phyloP scores from a whole-genome alignment of 352 stramenopile species.

The Globisporangium megalacanthum region DNA sequence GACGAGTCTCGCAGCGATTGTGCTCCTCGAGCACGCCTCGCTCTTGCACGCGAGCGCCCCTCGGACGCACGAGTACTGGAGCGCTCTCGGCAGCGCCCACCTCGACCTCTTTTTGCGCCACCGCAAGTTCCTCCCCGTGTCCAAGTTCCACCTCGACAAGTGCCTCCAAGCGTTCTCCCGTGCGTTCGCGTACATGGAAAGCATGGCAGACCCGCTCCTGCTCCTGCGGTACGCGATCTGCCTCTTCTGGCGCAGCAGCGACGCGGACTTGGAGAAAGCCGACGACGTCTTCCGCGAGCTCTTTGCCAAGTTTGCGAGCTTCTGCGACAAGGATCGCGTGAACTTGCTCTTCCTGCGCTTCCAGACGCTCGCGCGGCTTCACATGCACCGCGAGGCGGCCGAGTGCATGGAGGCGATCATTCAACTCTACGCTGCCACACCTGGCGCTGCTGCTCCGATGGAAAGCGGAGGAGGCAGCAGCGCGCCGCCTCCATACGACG shows the following conservation, averaged over 20 bases:
- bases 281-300: constrained; percentile 54
- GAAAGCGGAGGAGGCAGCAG: background rate
- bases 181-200: constrained; percentile 60
- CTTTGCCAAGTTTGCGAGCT: constrained; percentile 45
- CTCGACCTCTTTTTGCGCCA: constrained; percentile 57
- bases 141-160: constrained; percentile 45
- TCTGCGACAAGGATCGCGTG: constrained; percentile 52
- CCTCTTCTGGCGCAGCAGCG: constrained; percentile 48
- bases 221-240: constrained; percentile 58
- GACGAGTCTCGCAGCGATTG: constrained; percentile 45
- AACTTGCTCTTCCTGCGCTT: constrained; percentile 62
- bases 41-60: constrained; percentile 32
- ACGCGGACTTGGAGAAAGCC: constrained; percentile 43
- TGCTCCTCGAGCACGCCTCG: constrained; percentile 52
- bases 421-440: constrained; percentile 9
- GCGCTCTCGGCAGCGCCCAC: constrained; percentile 54
- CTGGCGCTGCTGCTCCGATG: background rate
- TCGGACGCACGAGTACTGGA: constrained; percentile 62
- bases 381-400: constrained; percentile 44
- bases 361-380: constrained; percentile 48
- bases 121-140: constrained; percentile 52
- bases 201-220: constrained; percentile 48
- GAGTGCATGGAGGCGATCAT: constrained; percentile 46
- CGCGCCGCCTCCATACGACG: constrained; percentile 22
- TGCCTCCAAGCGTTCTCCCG: constrained; percentile 50